Conservation (phyloP, 495 filamentous ascomycete species). For the Aspergillus panamensis region DNA sequence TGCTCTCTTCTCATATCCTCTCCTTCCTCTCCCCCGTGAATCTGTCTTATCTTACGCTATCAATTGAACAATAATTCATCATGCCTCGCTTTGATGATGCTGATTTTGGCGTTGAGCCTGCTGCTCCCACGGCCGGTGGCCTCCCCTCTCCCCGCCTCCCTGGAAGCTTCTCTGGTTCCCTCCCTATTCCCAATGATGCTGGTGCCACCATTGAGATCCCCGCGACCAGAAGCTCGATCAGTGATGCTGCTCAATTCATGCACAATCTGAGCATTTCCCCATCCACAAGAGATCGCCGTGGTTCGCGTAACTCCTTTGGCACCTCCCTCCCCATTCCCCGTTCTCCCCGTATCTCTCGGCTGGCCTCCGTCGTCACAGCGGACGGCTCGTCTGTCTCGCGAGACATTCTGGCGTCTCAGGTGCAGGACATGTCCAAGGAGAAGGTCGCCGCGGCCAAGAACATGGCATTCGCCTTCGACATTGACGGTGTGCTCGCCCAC, state of each 20-base stretch:
- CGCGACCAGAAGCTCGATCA: conserved; percentile 63
- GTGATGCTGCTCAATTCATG: conserved; percentile 68
- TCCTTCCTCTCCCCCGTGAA: conserved; percentile 6
- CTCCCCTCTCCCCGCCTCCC: conserved; percentile 30
- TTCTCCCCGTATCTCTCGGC: conserved; percentile 64
- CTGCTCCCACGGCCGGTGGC: conserved; percentile 33
- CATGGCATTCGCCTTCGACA: conserved; percentile 90
- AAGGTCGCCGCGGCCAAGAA: conserved; percentile 62
- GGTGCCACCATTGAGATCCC: conserved; percentile 66
- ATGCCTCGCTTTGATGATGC: conserved; percentile 64
- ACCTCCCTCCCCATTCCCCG: conserved; percentile 71
- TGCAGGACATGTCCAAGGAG: conserved; percentile 67
- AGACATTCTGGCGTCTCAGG: conserved; percentile 67
- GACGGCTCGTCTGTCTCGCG: conserved; percentile 53
- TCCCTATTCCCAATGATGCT: conserved; percentile 49
- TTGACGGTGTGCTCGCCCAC: conserved; percentile 82
- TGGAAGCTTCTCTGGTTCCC: conserved; percentile 27
- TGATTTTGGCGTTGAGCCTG: conserved; percentile 46
- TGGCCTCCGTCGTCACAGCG: conserved; percentile 51
- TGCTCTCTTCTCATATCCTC: conserved; percentile 6
- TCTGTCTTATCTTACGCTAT: background rate
- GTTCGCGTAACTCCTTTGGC: conserved; percentile 78
- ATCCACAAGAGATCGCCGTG: conserved; percentile 61
- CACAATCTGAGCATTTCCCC: conserved; percentile 66
- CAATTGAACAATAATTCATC: conserved; percentile 29